phyloP scores from a whole-genome alignment of 306 rosid species.

The Sicyos edulis region DNA sequence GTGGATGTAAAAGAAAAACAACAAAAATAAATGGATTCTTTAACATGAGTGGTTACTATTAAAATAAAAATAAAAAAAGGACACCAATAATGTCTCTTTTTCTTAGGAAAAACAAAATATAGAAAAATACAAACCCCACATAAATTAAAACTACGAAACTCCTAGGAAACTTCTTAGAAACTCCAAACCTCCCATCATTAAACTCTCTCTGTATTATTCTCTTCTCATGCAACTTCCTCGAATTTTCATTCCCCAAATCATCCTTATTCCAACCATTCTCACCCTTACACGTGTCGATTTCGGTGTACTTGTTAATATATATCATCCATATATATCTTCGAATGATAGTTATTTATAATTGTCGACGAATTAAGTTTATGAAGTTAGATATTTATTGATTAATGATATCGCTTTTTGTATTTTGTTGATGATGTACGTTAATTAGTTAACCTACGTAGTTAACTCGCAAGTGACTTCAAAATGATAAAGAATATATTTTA shows the following conservation, averaged over 20 bases:
- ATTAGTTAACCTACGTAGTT: too few relatives aligned
- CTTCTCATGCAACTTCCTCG: not conserved
- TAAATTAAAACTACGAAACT: conserved; percentile 16
- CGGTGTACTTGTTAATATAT: not conserved
- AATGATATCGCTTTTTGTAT: too few relatives aligned
- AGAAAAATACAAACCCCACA: conserved; percentile 9
- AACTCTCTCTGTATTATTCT: not conserved
- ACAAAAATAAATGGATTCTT: too few relatives aligned
- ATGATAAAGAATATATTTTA: too few relatives aligned
- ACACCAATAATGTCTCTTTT: not conserved
- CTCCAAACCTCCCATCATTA: not conserved
- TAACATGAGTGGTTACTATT: too few relatives aligned
- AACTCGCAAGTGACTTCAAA: too few relatives aligned
- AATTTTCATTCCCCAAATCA: not conserved
- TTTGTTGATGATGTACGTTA: too few relatives aligned
- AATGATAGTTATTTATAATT: too few relatives aligned
- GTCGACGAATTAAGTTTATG: too few relatives aligned
- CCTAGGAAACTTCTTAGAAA: conserved; percentile 9
- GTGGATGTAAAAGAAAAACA: too few relatives aligned
- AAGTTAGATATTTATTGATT: too few relatives aligned
- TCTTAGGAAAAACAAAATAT: not conserved
- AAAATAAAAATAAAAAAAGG: not conserved
- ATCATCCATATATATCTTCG: not conserved
- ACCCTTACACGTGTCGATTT: not conserved
- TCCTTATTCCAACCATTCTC: not conserved